Evolutionary conservation across 805 yeast genomes (phyloP).

Genomic region (Yamadazyma ubonensis): DNA sequence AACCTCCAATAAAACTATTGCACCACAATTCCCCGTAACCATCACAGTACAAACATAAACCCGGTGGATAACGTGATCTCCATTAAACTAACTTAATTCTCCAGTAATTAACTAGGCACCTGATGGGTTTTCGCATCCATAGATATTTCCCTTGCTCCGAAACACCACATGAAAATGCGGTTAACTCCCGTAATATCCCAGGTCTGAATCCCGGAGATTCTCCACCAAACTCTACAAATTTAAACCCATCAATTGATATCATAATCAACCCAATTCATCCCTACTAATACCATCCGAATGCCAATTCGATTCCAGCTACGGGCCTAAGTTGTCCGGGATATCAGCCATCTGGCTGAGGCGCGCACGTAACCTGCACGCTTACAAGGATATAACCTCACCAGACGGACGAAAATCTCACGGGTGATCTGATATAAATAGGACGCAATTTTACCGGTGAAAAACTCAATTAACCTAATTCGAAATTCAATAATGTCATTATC

Average conservation of each 20-base stretch:
- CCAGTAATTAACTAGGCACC: background rate
- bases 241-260: background rate
- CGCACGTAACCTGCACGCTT: conserved; percentile 7
- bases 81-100: background rate
- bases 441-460: conserved; percentile 1
- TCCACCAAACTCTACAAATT: background rate
- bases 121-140: conserved; percentile 1
- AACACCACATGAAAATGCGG: conserved; percentile 3
- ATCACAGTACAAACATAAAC: too few species aligned
- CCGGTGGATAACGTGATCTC: too few species aligned
- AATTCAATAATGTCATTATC: conserved; percentile 75
- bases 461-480: background rate
- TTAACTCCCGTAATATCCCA: background rate
- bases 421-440: conserved; percentile 3
- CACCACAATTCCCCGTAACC: too few species aligned
- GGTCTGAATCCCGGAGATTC: background rate
- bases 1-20: too few species aligned
- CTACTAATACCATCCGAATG: background rate
- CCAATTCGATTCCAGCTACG: conserved; percentile 5
- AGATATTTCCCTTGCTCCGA: conserved; percentile 7
- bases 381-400: conserved; percentile 17
- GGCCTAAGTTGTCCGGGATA: conserved; percentile 11
- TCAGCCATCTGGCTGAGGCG: background rate
- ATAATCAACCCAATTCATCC: too few species aligned
- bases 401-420: conserved; percentile 13